Conservation (phyloP, 108 stramenopile species). For the Conticribra weissflogii region DNA sequence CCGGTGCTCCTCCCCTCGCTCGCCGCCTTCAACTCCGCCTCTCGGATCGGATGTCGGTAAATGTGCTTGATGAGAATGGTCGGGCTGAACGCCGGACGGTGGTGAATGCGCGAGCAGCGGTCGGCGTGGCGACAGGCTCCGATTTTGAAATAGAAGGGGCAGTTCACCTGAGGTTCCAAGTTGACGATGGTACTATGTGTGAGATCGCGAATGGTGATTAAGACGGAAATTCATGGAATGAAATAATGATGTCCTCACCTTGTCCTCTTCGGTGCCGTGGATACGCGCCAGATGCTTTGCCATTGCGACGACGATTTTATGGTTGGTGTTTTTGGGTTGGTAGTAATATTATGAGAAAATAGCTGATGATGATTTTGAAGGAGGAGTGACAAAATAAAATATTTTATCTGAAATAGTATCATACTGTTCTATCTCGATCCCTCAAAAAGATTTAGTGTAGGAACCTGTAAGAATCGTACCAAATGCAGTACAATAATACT, state of each 20-base stretch:
- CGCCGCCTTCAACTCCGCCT: conserved; percentile 61
- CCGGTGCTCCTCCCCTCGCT: conserved; percentile 50
- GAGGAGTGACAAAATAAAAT: too few species aligned
- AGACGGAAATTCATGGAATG: background rate
- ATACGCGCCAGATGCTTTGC: conserved; percentile 97
- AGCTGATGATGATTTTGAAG: too few species aligned
- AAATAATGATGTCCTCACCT: conserved; percentile 38
- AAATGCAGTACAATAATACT: too few species aligned
- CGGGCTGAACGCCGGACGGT: conserved; percentile 93
- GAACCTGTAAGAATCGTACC: too few species aligned
- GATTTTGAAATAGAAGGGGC: conserved; percentile 99
- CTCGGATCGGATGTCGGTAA: conserved; percentile 87
- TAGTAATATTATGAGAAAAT: too few species aligned
- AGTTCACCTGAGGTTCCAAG: conserved; percentile 77
- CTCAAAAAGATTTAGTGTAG: too few species aligned
- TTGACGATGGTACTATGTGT: background rate
- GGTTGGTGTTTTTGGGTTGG: too few species aligned
- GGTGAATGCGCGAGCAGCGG: conserved; percentile 93
- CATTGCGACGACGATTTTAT: conserved; percentile 58
- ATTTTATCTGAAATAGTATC: too few species aligned
- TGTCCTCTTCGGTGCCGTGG: conserved; percentile 99
- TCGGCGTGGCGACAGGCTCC: conserved; percentile 97
- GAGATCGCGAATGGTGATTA: background rate
- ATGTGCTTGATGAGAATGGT: conserved; percentile 96
- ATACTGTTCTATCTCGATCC: too few species aligned